phyloP scores from a whole-genome alignment of 2,329 filamentous ascomycete species.

The Aspergillus sclerotialis region DNA sequence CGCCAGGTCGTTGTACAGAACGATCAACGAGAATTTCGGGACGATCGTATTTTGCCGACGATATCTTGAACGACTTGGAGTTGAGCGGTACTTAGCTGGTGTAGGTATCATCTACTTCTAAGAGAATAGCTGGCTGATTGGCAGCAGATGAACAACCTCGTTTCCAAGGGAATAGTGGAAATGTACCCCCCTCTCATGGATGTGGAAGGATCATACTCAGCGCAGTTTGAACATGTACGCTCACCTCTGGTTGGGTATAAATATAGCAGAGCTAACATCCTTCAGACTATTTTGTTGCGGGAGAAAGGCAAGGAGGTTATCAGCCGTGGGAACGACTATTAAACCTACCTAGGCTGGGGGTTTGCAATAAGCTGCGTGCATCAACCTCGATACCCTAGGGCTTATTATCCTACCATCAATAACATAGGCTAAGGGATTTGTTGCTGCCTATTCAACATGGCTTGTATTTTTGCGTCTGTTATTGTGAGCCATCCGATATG shows the following conservation, averaged over 20 bases:
- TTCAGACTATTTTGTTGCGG: not conserved
- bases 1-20: constrained; percentile 51
- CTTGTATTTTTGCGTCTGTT: too few relatives aligned
- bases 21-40: constrained; percentile 57
- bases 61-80: constrained; percentile 57
- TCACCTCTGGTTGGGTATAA: not conserved
- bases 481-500: too few relatives aligned
- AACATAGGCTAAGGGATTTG: too few relatives aligned
- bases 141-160: constrained; percentile 50
- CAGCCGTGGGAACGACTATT: not conserved
- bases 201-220: constrained; percentile 54
- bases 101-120: constrained; percentile 29
- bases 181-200: constrained; percentile 52
- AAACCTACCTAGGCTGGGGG: too few relatives aligned
- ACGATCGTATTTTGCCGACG: constrained; percentile 56
- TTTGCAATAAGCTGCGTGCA: too few relatives aligned
- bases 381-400: too few relatives aligned
- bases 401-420: too few relatives aligned
- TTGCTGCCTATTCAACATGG: too few relatives aligned
- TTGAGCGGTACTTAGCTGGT: constrained; percentile 52
- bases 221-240: constrained; percentile 56
- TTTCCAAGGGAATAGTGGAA: constrained; percentile 52
- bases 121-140: constrained; percentile 8
- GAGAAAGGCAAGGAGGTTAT: not conserved
- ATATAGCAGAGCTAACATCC: not conserved